Evolutionary conservation across 1,284 basidiomycete genomes (phyloP), one percentile per base, ranked within the genome.

Genomic region (Gomphus sp.): DNA sequence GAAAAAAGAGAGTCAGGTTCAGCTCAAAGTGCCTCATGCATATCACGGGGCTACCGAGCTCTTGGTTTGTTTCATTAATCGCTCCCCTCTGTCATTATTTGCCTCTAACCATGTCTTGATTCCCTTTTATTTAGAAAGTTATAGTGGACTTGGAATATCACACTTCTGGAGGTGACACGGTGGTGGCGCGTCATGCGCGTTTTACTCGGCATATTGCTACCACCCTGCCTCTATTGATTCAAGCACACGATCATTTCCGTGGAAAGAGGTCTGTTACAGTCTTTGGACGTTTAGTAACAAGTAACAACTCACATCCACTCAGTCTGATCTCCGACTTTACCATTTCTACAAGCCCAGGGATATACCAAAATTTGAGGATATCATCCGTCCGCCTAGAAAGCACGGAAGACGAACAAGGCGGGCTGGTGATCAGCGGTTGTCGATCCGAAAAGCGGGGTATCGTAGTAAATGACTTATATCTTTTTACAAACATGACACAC

Each of bases 221-320:
- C 2, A 76, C 82, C 0, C 73, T 93, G n/a, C 90, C 91, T 2
- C 75, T 93, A 51, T 79, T 85, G 11, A 86, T 92, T 55, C 92
- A 90, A 61, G 90, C 93, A 1, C 85, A 93, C 68, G 91, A 93
- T 68, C 91, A 89, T 69, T 92, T 93, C 73, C 82, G 91, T 16
- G 84, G 83, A 33, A 75, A 79, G 62, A 80, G 76, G 86, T 85
- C 53, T 44, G 69, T 33, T 60, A 55, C 44, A 66, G 64, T 68
- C 68, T 37, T 34, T 52, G 49, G 22, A 4, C 43, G 28, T 25
- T 5, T 8, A n/a, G n/a, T 8, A 33, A 10, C 8, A 18, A n/a
- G n/a, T 8, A 33, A 10, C 8, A 18, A 16, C 47, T 49, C 31
- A 49, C 31, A 12, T 37, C 6, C 43, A 45, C 25, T 7, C 62